Evolutionary conservation across 1,284 basidiomycete genomes (phyloP), one percentile per base, ranked within the genome.

Genomic region (Marasmius sp.): DNA sequence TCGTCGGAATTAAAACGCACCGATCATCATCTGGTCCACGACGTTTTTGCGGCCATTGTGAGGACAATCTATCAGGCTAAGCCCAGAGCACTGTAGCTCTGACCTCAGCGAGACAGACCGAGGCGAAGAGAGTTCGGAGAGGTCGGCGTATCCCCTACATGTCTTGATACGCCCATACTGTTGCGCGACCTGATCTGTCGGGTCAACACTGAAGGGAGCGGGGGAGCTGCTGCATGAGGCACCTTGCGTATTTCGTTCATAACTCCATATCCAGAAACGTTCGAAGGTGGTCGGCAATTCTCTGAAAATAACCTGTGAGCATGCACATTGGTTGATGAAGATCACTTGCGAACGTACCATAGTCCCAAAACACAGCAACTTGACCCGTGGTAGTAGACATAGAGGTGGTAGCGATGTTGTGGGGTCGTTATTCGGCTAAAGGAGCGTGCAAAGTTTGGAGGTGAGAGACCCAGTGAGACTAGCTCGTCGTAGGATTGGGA

Each of bases 1-100:
- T 37, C 34, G 47, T 27, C 27, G 11, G 11, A 16, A 38, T 22
- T 33, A 50, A 68, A 70, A 58, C 59, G 36, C 22, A 81, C 81
- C 80, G 37, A 81, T 74, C 34, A 84, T 79, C 81, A 84, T 83
- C 63, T 81, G 81, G 68, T 83, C 81, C 36, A 79, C 80, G 11
- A 82, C 80, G 59, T 83, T 77, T 66, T 86, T 86, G 59, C 75
- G 77, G 36, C 82, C 84, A 65, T 83, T 85, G 60, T 85, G 83
- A 14, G 85, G 85, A 62, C 83, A 85, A 66, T 86, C 82, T 39
- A 78, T 81, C 52, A 88, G 66, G 11, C 85, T 84, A 7, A 87
- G 80, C 2, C 86, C 85, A 16, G 86, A 86, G 0, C 78, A 79
- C 65, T 87, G 85, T 20, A 87, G 75, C 67, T 87, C 83, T 1